phyloP scores from a whole-genome alignment of 768 basidiomycete genomes.

The Podaxis mareebaensis region DNA sequence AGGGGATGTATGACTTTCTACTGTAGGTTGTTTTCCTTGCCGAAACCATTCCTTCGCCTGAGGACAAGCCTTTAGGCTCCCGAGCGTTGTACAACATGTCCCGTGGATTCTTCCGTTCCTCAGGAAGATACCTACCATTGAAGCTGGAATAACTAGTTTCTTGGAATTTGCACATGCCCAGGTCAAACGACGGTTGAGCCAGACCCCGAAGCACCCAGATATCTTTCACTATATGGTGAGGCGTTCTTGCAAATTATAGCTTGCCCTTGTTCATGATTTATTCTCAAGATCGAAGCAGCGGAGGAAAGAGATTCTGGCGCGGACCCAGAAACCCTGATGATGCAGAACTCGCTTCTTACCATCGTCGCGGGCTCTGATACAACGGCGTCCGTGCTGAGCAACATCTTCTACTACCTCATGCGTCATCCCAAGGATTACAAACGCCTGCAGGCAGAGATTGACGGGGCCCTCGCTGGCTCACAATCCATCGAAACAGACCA shows the following conservation, averaged over 20 bases:
- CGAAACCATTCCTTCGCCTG: neutral
- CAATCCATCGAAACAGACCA: conserved; percentile 21
- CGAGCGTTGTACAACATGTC: neutral
- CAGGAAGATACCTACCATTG: neutral
- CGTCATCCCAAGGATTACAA: conserved; percentile 21
- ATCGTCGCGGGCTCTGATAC: neutral
- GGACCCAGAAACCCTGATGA: neutral
- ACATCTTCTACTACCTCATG: conserved; percentile 29
- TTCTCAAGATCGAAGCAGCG: neutral
- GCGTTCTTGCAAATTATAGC: neutral
- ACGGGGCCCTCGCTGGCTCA: conserved; percentile 16
- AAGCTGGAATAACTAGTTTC: neutral
- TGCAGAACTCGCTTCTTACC: neutral
- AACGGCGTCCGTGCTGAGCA: conserved; percentile 3
- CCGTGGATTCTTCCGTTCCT: neutral
- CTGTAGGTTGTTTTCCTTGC: conserved; percentile 16
- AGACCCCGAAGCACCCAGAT: neutral
- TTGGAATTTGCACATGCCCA: neutral
- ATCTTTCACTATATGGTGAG: neutral
- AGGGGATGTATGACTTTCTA: conserved; percentile 25
- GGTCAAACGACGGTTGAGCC: neutral
- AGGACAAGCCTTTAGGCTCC: conserved; percentile 4
- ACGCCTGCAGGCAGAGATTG: conserved; percentile 28
- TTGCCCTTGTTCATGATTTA: neutral
- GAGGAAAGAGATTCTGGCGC: neutral